Conservation (phyloP, 129 eudicot species). For the Apium graveolens region DNA sequence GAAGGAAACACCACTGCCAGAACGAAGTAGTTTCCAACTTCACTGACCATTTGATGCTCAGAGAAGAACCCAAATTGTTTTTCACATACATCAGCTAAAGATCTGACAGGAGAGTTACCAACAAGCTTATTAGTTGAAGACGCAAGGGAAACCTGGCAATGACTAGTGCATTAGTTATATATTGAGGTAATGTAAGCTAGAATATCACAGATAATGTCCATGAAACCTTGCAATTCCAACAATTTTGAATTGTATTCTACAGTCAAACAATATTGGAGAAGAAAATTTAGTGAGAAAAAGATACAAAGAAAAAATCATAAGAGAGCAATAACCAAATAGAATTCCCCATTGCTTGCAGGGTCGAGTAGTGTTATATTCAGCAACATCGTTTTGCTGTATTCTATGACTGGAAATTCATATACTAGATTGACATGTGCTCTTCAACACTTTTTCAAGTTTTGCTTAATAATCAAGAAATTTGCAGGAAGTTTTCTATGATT, state of each 20-base stretch:
- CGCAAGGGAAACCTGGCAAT: slow-evolving; percentile 70
- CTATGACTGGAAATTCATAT: not conserved
- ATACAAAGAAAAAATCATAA: not conserved
- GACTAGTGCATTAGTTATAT: not conserved
- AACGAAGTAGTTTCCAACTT: slow-evolving; percentile 59
- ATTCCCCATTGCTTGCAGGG: not conserved
- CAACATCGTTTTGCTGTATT: not conserved
- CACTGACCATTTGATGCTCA: slow-evolving; percentile 24
- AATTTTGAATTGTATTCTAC: not conserved
- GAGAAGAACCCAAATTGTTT: slow-evolving; percentile 37
- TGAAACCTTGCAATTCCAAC: not conserved
- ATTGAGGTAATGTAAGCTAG: not conserved
- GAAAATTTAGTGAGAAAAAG: not conserved
- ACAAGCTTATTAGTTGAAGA: slow-evolving; percentile 28
- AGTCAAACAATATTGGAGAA: not conserved
- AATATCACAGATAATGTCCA: not conserved
- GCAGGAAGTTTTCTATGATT: not conserved
- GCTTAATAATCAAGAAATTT: not conserved
- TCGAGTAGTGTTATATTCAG: not conserved
- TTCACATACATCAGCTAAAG: slow-evolving; percentile 47
- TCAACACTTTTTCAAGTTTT: not conserved
- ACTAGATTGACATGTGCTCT: not conserved
- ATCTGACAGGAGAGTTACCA: slow-evolving; percentile 42
- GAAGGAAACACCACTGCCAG: slow-evolving; percentile 48
- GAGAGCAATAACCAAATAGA: not conserved